Conservation (phyloP, 805 yeast genomes). For the Zygoascus bituminiphila region DNA sequence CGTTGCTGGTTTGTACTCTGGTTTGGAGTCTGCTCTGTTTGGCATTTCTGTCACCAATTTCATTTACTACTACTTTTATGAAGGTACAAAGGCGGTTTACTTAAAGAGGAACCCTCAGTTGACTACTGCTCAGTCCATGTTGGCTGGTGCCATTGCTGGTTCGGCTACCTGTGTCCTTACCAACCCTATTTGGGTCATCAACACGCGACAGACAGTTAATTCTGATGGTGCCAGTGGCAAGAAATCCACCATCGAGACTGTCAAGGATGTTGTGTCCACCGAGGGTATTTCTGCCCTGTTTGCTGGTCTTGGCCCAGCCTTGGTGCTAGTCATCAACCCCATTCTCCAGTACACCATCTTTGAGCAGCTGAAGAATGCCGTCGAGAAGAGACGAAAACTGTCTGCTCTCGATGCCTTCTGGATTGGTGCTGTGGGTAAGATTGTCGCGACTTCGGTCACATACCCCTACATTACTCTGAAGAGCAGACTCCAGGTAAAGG, state of each 20-base stretch:
- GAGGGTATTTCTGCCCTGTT: conserved; percentile 71
- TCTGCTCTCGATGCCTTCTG: conserved; percentile 72
- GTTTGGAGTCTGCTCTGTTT: conserved; percentile 77
- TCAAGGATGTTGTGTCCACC: conserved; percentile 52
- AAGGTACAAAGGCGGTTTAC: conserved; percentile 40
- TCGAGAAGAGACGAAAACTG: conserved; percentile 46
- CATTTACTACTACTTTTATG: conserved; percentile 86
- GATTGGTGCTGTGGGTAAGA: conserved; percentile 83
- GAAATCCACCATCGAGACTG: conserved; percentile 45
- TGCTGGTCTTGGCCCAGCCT: conserved; percentile 82
- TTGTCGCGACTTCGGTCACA: conserved; percentile 80
- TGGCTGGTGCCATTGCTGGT: conserved; percentile 82
- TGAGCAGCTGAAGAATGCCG: conserved; percentile 70
- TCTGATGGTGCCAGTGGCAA: conserved; percentile 26
- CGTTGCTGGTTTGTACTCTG: conserved; percentile 64
- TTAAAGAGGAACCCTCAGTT: conserved; percentile 18
- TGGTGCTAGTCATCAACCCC: conserved; percentile 79
- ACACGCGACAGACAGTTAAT: conserved; percentile 74
- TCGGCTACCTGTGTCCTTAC: conserved; percentile 72
- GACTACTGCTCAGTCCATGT: conserved; percentile 57
- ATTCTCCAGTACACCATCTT: conserved; percentile 86
- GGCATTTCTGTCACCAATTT: conserved; percentile 85
- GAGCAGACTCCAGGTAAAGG: conserved; percentile 72
- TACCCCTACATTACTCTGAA: conserved; percentile 87
- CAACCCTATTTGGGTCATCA: conserved; percentile 93